These are phyloP conservation scores for Calonectria crousiana DNA, from an alignment of 2,329 filamentous ascomycete genomes.

Conservation along the genomic window DNA sequence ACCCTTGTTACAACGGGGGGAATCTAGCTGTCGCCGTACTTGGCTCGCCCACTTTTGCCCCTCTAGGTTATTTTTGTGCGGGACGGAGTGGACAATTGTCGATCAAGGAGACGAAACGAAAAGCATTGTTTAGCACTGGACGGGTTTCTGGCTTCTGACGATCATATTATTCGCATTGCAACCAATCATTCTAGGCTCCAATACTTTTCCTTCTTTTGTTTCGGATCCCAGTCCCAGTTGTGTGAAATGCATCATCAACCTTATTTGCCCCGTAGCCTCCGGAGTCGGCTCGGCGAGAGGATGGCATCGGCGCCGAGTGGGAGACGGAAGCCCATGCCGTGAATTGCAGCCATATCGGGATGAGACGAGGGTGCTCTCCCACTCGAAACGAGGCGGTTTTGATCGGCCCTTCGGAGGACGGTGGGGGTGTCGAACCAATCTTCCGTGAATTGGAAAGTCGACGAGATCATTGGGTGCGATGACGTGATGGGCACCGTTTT, in stretches of 20 bases:
- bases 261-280: conserved; percentile 12
- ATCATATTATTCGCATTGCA: not conserved
- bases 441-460: conserved; percentile 19
- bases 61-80: not conserved
- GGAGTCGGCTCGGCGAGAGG: conserved; percentile 19
- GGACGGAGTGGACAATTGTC: not conserved
- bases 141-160: not conserved
- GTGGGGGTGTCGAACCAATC: conserved; percentile 38
- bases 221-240: not conserved
- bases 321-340: conserved; percentile 11
- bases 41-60: not conserved
- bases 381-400: conserved; percentile 3
- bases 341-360: conserved; percentile 5
- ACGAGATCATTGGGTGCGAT: conserved; percentile 42
- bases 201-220: not conserved
- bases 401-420: not conserved
- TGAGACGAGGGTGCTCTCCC: not conserved
- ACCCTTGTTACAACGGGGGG: not conserved
- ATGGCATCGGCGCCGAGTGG: conserved; percentile 23
- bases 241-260: conserved; percentile 12
- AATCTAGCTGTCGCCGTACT: not conserved
- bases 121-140: not conserved
- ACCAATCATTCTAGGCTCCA: not conserved
- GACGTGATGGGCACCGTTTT: conserved; percentile 22
- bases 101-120: not conserved